Percentiles rank a stretch among this genome's conserved stretches.
Conservation (phyloP, 1,284 basidiomycete species). For the Puccinia hordei region DNA sequence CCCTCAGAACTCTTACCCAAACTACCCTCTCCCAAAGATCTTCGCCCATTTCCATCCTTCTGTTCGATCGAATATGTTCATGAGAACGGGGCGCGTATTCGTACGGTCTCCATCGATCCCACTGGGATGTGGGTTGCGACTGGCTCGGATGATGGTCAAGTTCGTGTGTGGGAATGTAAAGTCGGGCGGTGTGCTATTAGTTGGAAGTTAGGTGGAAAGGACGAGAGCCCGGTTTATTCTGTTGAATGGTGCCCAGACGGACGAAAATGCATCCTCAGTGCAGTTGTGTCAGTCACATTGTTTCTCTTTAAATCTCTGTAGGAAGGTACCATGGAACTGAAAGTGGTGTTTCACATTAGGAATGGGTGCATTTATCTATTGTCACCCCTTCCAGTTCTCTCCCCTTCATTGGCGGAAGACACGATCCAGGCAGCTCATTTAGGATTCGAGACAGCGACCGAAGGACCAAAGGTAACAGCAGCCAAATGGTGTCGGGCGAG, state of each 20-base stretch:
- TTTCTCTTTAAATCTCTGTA: slow-evolving; percentile 15
- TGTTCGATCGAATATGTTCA: slow-evolving; percentile 74
- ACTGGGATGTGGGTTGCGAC: slow-evolving; percentile 88
- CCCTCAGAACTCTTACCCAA: slow-evolving; percentile 90
- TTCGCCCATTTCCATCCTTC: slow-evolving; percentile 92
- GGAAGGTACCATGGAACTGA: neutral
- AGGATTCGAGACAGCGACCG: slow-evolving; percentile 59
- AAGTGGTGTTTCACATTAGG: neutral
- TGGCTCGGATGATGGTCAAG: slow-evolving; percentile 84
- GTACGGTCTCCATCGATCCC: slow-evolving; percentile 79
- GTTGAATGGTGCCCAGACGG: slow-evolving; percentile 91
- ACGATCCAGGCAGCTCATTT: slow-evolving; percentile 56
- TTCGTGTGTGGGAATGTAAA: slow-evolving; percentile 90
- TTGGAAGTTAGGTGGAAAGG: slow-evolving; percentile 78
- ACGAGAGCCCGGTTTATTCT: slow-evolving; percentile 67
- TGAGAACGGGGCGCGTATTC: slow-evolving; percentile 67
- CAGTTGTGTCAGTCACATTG: slow-evolving; percentile 69
- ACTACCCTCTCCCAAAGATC: slow-evolving; percentile 86
- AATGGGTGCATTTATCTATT: slow-evolving; percentile 30
- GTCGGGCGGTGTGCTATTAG: slow-evolving; percentile 85
- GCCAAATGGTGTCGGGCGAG: slow-evolving; percentile 64
- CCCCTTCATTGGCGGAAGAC: slow-evolving; percentile 63
- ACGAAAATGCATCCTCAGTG: slow-evolving; percentile 79
- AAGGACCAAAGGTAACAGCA: slow-evolving; percentile 59
- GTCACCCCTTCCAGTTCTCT: slow-evolving; percentile 53